phyloP scores from a whole-genome alignment of 2,329 filamentous ascomycete genomes.

The Colletotrichum sidae region DNA sequence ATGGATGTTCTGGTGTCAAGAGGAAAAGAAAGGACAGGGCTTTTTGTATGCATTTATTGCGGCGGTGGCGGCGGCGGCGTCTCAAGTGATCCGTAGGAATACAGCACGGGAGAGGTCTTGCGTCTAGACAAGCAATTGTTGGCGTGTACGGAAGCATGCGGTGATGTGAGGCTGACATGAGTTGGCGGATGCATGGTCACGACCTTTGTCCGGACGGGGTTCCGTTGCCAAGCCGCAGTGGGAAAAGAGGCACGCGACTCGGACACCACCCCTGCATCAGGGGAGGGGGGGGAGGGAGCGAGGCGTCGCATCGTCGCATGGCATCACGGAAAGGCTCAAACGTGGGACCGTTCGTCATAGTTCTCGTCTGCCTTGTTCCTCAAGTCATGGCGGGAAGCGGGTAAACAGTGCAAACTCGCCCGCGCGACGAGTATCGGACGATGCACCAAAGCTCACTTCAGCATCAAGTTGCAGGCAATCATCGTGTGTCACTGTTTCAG shows the following conservation, averaged over 20 bases:
- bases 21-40: too few relatives aligned
- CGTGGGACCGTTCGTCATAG: conserved; percentile 3
- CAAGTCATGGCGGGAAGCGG: neutral
- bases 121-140: too few relatives aligned
- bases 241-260: neutral
- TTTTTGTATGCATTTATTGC: conserved; percentile 23
- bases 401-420: neutral
- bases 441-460: too few relatives aligned
- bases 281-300: neutral
- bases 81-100: neutral
- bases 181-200: neutral
- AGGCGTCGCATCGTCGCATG: neutral
- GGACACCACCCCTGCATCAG: neutral
- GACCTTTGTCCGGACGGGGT: conserved; percentile 1
- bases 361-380: neutral
- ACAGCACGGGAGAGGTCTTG: neutral
- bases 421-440: too few relatives aligned
- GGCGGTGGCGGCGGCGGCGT: neutral
- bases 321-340: neutral
- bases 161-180: too few relatives aligned
- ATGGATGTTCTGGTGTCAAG: too few relatives aligned
- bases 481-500: too few relatives aligned
- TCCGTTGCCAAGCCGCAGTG: neutral
- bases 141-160: too few relatives aligned
- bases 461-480: too few relatives aligned